Evolutionary conservation across 768 basidiomycete species (phyloP).

Genomic region (Phanerochaete sordida): DNA sequence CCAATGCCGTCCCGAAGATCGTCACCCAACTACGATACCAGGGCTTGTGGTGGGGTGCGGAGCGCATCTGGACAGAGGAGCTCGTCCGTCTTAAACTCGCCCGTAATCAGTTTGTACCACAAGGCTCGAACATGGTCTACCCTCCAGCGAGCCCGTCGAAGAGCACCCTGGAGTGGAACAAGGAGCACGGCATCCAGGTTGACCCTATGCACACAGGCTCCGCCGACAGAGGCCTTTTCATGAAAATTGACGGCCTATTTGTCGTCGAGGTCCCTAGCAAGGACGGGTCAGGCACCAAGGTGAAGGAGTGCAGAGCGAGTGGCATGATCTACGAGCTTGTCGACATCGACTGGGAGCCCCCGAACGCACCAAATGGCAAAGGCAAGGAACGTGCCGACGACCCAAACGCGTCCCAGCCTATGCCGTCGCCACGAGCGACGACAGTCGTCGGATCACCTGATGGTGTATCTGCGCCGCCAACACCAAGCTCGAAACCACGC

Average conservation of each 20-base stretch:
- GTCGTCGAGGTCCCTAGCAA: conserved; percentile 49
- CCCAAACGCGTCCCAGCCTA: not conserved
- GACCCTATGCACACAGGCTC: conserved; percentile 40
- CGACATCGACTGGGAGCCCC: conserved; percentile 62
- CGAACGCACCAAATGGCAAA: conserved; percentile 26
- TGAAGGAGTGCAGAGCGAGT: conserved; percentile 60
- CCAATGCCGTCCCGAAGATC: conserved; percentile 19
- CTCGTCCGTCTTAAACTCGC: conserved; percentile 75
- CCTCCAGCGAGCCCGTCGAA: conserved; percentile 55
- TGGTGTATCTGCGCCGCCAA: conserved; percentile 5
- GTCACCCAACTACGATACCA: conserved; percentile 61
- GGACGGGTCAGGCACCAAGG: conserved; percentile 34
- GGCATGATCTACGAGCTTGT: conserved; percentile 79
- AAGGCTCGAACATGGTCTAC: conserved; percentile 55
- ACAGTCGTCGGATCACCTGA: not conserved
- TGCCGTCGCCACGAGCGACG: not conserved
- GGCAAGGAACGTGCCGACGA: conserved; percentile 27
- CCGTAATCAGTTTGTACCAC: conserved; percentile 62
- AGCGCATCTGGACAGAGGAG: conserved; percentile 85
- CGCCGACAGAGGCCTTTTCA: conserved; percentile 61
- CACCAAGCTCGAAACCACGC: conserved; percentile 33
- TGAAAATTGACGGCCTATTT: conserved; percentile 65
- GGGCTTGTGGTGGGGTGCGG: conserved; percentile 88
- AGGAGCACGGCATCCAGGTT: conserved; percentile 20
- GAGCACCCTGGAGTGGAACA: conserved; percentile 29